Base-by-base conservation (phyloP, 176 grass and related monocot species). In the Raddia distichophylla region DNA sequence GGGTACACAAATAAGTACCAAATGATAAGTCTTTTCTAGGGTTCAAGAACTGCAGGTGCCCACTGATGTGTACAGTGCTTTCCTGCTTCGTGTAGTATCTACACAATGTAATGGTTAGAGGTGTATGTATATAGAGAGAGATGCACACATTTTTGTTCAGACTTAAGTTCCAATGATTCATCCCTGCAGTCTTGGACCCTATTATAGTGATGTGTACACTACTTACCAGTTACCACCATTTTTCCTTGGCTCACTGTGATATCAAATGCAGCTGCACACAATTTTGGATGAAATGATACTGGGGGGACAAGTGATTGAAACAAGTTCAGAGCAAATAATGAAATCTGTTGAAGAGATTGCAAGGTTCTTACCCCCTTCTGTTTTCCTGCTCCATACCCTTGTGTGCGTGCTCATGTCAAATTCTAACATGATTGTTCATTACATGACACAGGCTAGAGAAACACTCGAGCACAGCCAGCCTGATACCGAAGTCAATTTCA, bases 271-370 rank as follows among this genome's bases (percentile, higher is more conserved):
- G 92, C 80, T 95, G 82, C 90, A 98, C 84, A 90, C 76, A 12
- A 81, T 98, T 88, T 86, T 98, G 80, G 96, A 98, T 84, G 96
- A 98, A 86, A 98, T 98, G 75, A 93, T 98, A 84, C 63, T 95
- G 34, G 90, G 96, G 14, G 96, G 96, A 34, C 93, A 91, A 74
- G 96, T 98, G 22, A 85, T 91, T 61, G 93, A 98, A 87, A 98
- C 96, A 53, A 95, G 87, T 78, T 95, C 86, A 22, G 96, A 90
- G 71, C 75, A 91, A 79, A 91, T 95, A 75, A 42, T 93, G 80
- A 89, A 82, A 85, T 87, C 85, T 10, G 88, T 94, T 34, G 92
- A 94, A 57, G 95, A 98, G 69, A 94, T 94, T 64, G 70, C 57
- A 19, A 93, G 92, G 92, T 91, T 68, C 33, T 75, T 32, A 58